phyloP scores from a whole-genome alignment of 805 yeast species.

The Ogataea pilisensis region DNA sequence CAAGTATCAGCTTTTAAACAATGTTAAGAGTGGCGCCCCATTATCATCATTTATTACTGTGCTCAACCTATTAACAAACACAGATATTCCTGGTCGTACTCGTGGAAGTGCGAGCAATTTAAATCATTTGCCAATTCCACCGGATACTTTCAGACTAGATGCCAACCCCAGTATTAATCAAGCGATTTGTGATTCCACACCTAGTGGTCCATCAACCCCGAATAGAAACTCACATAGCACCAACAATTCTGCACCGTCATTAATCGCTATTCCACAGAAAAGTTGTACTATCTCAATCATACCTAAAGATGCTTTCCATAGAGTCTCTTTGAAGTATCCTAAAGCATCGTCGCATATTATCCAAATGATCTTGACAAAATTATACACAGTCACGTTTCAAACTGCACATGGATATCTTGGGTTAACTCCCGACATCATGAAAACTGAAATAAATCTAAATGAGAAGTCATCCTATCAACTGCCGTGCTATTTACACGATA shows the following conservation, averaged over 20 bases:
- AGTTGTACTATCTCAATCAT: slow-evolving; percentile 88
- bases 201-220: neutral
- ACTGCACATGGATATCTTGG: slow-evolving; percentile 87
- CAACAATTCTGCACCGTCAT: slow-evolving; percentile 11
- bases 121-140: slow-evolving; percentile 9
- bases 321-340: slow-evolving; percentile 72
- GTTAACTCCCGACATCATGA: slow-evolving; percentile 72
- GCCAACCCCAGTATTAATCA: slow-evolving; percentile 3
- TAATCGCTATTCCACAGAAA: slow-evolving; percentile 71
- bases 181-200: slow-evolving; percentile 10
- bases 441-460: slow-evolving; percentile 70
- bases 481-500: slow-evolving; percentile 63
- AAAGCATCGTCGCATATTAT: slow-evolving; percentile 90
- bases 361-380: slow-evolving; percentile 82
- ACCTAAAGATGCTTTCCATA: slow-evolving; percentile 76
- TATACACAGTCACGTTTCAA: slow-evolving; percentile 87
- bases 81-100: slow-evolving; percentile 3
- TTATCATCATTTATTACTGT: slow-evolving; percentile 79
- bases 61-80: slow-evolving; percentile 54
- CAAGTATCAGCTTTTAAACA: slow-evolving; percentile 70
- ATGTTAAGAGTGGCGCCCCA: slow-evolving; percentile 79
- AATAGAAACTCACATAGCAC: neutral
- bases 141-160: slow-evolving; percentile 17
- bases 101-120: neutral
- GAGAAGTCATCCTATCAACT: slow-evolving; percentile 41